Conservation (phyloP, 371 early-diverging fungal genomes). For the Mortierella sp. region DNA sequence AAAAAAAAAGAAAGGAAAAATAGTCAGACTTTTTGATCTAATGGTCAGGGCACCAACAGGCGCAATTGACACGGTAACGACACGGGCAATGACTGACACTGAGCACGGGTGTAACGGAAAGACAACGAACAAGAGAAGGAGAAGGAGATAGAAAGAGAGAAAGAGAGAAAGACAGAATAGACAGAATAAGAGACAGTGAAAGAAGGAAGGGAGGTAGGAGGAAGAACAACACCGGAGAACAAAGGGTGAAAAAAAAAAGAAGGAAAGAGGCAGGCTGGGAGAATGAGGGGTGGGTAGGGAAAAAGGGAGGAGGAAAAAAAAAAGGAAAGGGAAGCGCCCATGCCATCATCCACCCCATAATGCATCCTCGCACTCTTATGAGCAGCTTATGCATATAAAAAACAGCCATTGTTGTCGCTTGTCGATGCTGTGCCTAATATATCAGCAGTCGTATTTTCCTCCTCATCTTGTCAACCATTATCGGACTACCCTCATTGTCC, state of each 20-base stretch:
- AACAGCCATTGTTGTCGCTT: no score
- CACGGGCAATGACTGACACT: neutral
- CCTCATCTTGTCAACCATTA: no score
- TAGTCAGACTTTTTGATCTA: neutral
- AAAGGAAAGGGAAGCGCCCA: constrained; percentile 3
- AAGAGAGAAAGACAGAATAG: no score
- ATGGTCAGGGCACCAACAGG: constrained; percentile 1
- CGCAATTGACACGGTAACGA: neutral
- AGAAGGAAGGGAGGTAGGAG: neutral
- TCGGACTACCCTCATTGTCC: neutral
- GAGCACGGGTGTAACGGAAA: constrained; percentile 1
- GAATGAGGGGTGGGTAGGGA: constrained; percentile 1
- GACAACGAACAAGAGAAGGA: neutral
- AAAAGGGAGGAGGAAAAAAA: neutral
- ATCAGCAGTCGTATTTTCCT: neutral
- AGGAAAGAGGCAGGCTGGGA: neutral
- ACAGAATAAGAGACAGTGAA: neutral
- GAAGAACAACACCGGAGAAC: neutral
- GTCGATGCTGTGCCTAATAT: neutral
- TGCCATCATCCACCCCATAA: neutral
- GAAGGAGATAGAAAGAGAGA: no score
- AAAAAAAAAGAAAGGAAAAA: neutral
- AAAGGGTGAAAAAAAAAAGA: constrained; percentile 1
- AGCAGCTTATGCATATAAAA: no score
- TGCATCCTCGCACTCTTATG: neutral